Base-by-base conservation (phyloP, 2,329 filamentous ascomycete species). In the Aspergillus puulaauensis region DNA sequence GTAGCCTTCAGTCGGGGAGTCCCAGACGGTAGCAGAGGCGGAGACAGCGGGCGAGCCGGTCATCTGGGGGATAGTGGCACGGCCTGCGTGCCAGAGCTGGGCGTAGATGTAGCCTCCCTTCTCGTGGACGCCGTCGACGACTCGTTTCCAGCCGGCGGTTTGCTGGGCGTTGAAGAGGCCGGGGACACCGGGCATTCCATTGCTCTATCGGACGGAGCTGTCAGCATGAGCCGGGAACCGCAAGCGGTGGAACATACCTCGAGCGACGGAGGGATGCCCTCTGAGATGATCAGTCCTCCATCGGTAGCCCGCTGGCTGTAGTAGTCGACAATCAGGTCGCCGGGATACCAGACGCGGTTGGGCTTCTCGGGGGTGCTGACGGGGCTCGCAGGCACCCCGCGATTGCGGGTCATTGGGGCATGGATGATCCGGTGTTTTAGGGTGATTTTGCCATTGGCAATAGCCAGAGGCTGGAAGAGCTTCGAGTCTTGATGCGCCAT, bases 321-420 rank as follows among this genome's bases (percentile, higher is more conserved):
- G 60, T 78, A 77, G 41, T 76, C 70, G 27, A 69, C 68, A 41
- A 74, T 65, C 24, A 76, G 61, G 50, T 80, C 76, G n/a, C 73
- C 74, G 1, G 77, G 77, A 15, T 79, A 70, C 73, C 81, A 84
- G 61, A 78, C 71, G 40, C 81, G 77, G 66, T 78, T 82, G 45
- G 77, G 78, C 57, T 70, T 77, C 61, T 82, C 79, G 0, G 73
- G 64, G 0, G 77, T 80, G 31, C 76, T 79, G 7, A 70, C 64
- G 12, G 71, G 61, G 11, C 74, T 75, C 39, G 77, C 52, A 3
- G 82, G 80, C 6, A 77, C 78, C 17, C 80, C 80, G 24, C 83
- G 77, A 63, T 80, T 81, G 17, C 83, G 78, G 5, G 83, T 85
- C 55, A 85, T 68, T 2, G 84, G 80, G 1, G 82, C 79, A 62